A percentile compares a stretch with the other conserved stretches of the same genome.
phyloP scores from a whole-genome alignment of 2,329 filamentous ascomycete genomes.

The Colletotrichum tropicale region DNA sequence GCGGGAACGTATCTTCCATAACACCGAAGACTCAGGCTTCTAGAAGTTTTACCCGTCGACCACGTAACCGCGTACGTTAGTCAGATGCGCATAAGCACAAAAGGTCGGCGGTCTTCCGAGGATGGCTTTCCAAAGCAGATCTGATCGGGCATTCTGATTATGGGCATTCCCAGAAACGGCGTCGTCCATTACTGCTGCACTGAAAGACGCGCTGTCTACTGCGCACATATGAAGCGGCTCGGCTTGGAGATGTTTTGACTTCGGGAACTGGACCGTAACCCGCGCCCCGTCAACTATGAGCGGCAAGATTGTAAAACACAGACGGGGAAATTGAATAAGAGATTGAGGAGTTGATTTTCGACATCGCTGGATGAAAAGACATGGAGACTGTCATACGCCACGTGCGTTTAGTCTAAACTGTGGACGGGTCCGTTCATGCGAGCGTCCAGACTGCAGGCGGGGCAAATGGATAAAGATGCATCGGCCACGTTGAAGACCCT shows the following conservation, averaged over 20 bases:
- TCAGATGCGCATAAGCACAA: background rate
- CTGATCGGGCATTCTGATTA: background rate
- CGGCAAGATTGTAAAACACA: background rate
- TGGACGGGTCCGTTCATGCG: background rate
- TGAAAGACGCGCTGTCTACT: background rate
- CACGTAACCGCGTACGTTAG: background rate
- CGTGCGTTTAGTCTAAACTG: background rate
- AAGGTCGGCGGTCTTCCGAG: background rate
- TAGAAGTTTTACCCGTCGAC: background rate
- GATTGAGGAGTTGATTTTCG: background rate
- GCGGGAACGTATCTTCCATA: background rate
- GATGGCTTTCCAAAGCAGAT: background rate
- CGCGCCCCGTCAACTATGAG: background rate
- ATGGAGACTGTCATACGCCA: background rate
- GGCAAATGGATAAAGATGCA: background rate
- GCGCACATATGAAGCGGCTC: background rate
- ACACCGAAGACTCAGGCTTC: background rate
- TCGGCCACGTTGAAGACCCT: background rate
- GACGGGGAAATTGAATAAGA: background rate
- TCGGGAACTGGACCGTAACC: background rate
- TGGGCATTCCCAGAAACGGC: background rate
- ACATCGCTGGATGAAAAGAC: background rate
- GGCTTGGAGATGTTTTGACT: background rate
- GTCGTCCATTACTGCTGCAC: background rate
- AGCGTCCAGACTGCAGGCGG: background rate